Conservation (phyloP, 805 yeast species). For the Pichia cephalocereana region DNA sequence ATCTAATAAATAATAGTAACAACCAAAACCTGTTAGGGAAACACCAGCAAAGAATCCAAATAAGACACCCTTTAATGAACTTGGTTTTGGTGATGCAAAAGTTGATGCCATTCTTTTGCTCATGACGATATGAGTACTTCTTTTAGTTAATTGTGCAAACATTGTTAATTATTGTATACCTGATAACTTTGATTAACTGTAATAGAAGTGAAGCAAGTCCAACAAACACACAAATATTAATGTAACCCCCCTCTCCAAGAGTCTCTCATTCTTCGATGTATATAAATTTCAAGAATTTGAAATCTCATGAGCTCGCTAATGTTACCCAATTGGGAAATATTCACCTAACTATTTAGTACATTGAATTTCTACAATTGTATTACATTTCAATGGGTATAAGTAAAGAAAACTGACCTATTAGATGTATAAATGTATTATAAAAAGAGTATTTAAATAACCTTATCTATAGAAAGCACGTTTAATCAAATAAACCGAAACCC, state of each 20-base stretch:
- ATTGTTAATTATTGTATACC: constrained; percentile 2
- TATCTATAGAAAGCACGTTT: constrained; percentile 27
- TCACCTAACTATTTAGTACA: not conserved
- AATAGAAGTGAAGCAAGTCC: no score
- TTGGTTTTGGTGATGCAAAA: constrained; percentile 3
- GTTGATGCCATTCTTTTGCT: constrained; percentile 8
- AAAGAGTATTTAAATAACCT: not conserved
- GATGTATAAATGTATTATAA: not conserved
- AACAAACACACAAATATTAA: no score
- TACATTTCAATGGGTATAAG: no score
- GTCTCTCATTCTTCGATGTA: no score
- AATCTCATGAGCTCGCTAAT: not conserved
- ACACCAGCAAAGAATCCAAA: constrained; percentile 77
- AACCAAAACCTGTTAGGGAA: constrained; percentile 60
- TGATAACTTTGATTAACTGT: no score
- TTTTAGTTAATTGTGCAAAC: constrained; percentile 14
- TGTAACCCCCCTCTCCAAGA: not conserved
- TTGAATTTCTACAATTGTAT: not conserved
- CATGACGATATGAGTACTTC: constrained; percentile 1
- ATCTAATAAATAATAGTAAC: constrained; percentile 71
- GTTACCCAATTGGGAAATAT: not conserved
- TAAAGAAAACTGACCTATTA: not conserved
- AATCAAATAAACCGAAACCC: constrained; percentile 99
- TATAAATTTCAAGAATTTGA: no score
- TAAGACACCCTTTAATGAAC: constrained; percentile 35